phyloP scores from a whole-genome alignment of 495 filamentous ascomycete genomes.

The Tetracladium setigerum region DNA sequence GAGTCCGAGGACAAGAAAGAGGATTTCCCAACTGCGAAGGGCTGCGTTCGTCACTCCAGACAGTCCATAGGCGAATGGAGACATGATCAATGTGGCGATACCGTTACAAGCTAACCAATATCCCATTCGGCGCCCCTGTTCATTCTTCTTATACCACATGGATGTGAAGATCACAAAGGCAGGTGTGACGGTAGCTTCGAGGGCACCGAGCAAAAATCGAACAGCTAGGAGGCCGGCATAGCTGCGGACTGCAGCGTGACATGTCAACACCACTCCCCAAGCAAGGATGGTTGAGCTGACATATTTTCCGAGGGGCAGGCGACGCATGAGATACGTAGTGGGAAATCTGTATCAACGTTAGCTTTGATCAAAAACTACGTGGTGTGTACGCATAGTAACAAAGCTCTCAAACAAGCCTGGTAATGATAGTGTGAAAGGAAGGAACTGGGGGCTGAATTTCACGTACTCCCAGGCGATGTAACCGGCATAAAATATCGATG shows the following conservation, averaged over 20 bases:
- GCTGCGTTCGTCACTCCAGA: slow-evolving; percentile 35
- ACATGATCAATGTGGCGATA: slow-evolving; percentile 40
- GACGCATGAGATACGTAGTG: slow-evolving; percentile 40
- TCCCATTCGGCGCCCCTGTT: slow-evolving; percentile 41
- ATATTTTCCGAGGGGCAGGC: slow-evolving; percentile 38
- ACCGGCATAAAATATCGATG: slow-evolving; percentile 32
- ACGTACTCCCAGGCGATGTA: slow-evolving; percentile 37
- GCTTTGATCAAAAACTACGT: slow-evolving; percentile 42
- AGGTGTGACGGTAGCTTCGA: slow-evolving; percentile 56
- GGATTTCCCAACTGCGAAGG: slow-evolving; percentile 42
- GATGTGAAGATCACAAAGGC: slow-evolving; percentile 56
- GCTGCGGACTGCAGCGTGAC: slow-evolving; percentile 31
- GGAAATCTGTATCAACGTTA: slow-evolving; percentile 26
- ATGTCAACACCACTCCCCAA: slow-evolving; percentile 40
- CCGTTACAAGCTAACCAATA: slow-evolving; percentile 39
- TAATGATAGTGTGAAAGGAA: slow-evolving; percentile 37
- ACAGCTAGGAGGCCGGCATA: slow-evolving; percentile 17
- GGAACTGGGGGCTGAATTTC: too few species aligned
- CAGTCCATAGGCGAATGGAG: slow-evolving; percentile 49
- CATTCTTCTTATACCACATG: slow-evolving; percentile 57
- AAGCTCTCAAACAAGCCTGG: slow-evolving; percentile 39
- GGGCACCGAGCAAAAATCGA: slow-evolving; percentile 55
- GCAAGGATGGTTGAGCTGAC: slow-evolving; percentile 36
- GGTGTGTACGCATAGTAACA: too few species aligned
- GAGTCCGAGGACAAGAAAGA: slow-evolving; percentile 44